Evolutionary conservation across 176 grass and related monocot genomes (phyloP).

Genomic region (Pharus latifolius): DNA sequence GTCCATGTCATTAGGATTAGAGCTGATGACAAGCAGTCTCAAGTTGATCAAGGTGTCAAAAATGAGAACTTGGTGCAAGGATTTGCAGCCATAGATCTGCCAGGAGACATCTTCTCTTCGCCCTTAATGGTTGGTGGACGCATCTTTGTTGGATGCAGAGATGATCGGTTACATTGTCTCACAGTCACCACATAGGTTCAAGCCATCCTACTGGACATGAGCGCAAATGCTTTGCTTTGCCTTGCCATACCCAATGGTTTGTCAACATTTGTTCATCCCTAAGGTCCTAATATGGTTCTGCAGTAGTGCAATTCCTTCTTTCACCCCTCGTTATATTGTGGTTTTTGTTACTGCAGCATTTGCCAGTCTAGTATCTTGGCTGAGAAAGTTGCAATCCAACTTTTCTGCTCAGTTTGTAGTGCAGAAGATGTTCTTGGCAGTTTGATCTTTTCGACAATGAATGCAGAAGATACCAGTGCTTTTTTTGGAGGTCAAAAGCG

Average conservation of each 20-base stretch:
- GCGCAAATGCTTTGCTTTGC: neutral
- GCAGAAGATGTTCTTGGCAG: neutral
- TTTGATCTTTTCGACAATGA: neutral
- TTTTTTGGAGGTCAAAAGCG: no score
- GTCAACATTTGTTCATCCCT: neutral
- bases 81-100: slow-evolving; percentile 44
- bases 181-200: slow-evolving; percentile 11
- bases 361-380: neutral
- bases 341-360: neutral
- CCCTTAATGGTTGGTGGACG: slow-evolving; percentile 78
- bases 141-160: slow-evolving; percentile 87
- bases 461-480: neutral
- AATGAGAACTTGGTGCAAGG: slow-evolving; percentile 22
- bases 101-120: slow-evolving; percentile 76
- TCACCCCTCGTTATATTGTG: no score
- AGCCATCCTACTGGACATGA: neutral
- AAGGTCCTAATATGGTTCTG: neutral
- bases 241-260: neutral
- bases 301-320: neutral
- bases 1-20: slow-evolving; percentile 66
- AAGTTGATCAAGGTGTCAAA: slow-evolving; percentile 2
- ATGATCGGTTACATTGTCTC: slow-evolving; percentile 66
- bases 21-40: slow-evolving; percentile 14
- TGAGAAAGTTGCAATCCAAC: neutral
- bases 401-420: neutral